Base-by-base conservation (phyloP, 805 yeast species). In the Lipomyces lipofer region DNA sequence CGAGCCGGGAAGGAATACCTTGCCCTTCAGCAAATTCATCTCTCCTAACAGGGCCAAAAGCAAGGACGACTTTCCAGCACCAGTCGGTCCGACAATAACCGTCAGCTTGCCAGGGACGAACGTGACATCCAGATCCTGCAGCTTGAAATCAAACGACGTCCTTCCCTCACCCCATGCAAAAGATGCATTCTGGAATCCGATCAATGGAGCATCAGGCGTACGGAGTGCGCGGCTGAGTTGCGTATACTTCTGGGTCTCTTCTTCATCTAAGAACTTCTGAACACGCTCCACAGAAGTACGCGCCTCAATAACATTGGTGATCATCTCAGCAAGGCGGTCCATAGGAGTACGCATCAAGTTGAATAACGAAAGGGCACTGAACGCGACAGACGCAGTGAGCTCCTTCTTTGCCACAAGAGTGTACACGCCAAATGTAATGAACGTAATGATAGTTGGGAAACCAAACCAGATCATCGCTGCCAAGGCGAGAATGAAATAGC, bases 21-120 rank as follows among this genome's bases (percentile, higher is more conserved):
- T 28, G 5, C 63, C 63, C 15, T 71, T 67, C 8, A 75, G 62
- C 46, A 84, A 69, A 56, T 85, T 84, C 98, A 94, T 92, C 73
- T 92, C 99, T 67, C 99, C 99, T 38, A 92, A 77, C 47, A 92
- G 74, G 2, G 97, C 98, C 77, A 92, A 76, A 56, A 94, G 75
- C 61, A 94, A 71, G 0, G 98, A 91, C 2, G 97, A 86, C 70
- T 92, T 92, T 72, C 99, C 99, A 0, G 95, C 73, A 54, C 99
- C 98, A n/a, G 98, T 94, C 5, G 96, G 86, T 21, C 99, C 99
- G 64, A 91, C 82, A 56, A 92, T 78, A n/a, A 92, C 91, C 63
- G 90, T 91, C 66, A 94, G 74, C 67, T 88, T 84, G n/a, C 88
- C 95, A 27, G 78, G 72, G 58, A 78, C 78, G 73, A 92, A 94